phyloP scores from a whole-genome alignment of 2,329 filamentous ascomycete species.

The Curvularia lunata region DNA sequence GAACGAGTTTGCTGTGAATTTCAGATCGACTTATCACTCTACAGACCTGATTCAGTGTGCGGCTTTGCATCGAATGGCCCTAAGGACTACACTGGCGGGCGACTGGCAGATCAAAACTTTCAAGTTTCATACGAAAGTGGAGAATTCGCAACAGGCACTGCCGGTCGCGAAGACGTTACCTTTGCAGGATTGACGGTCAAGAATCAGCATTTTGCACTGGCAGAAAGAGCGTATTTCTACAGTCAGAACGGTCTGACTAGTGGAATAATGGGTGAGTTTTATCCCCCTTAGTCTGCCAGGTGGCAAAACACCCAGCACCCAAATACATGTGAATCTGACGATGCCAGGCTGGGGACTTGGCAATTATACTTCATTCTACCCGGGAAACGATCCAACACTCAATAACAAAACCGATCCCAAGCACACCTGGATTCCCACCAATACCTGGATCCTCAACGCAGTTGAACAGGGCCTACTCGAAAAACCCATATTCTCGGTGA shows the following conservation, averaged over 20 bases:
- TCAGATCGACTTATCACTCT: not conserved
- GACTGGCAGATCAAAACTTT: not conserved
- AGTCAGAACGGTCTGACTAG: not conserved
- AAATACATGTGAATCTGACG: not conserved
- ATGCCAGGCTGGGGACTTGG: constrained; percentile 3
- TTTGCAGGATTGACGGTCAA: constrained; percentile 1
- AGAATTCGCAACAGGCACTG: constrained; percentile 1
- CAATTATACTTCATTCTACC: not conserved
- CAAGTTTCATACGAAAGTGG: not conserved
- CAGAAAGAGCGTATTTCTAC: not conserved
- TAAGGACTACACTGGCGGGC: not conserved
- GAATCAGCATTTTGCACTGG: constrained; percentile 3
- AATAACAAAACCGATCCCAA: not conserved
- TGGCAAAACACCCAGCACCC: not conserved
- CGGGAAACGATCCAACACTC: not conserved
- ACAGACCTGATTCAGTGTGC: not conserved
- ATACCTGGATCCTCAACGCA: constrained; percentile 1
- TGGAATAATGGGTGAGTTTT: not conserved
- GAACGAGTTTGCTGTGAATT: not conserved
- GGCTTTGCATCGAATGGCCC: not conserved
- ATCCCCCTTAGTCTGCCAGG: not conserved
- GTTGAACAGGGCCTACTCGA: constrained; percentile 1
- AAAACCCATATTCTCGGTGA: constrained; percentile 5
- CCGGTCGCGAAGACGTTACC: constrained; percentile 2
- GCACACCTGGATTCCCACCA: not conserved